These are phyloP conservation scores for Suillus paluster DNA, from an alignment of 768 basidiomycete genomes.

Conservation along the genomic window DNA sequence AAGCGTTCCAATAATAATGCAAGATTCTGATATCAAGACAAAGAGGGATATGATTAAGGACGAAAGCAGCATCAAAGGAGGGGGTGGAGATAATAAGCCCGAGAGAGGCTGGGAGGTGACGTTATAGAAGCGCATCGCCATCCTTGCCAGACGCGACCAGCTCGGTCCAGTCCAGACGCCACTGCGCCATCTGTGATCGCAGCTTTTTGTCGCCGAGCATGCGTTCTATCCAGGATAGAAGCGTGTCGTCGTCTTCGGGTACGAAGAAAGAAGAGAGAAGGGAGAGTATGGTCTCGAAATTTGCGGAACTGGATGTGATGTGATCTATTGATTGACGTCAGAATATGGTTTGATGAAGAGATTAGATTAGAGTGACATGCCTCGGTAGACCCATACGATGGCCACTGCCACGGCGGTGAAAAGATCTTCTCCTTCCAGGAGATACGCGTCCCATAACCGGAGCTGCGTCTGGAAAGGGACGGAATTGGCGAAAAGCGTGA, in stretches of 20 bases:
- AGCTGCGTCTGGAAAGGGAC: constrained; percentile 96
- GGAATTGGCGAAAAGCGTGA: constrained; percentile 94
- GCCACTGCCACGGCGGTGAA: constrained; percentile 86
- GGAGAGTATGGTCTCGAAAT: constrained; percentile 91
- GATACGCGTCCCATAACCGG: constrained; percentile 92
- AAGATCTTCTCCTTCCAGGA: constrained; percentile 88
- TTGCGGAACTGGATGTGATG: constrained; percentile 76
- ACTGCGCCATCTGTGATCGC: constrained; percentile 66
- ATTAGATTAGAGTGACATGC: constrained; percentile 45
- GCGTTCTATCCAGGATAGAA: constrained; percentile 81
- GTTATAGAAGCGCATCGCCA: constrained; percentile 59
- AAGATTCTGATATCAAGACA: constrained; percentile 2
- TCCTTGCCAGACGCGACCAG: constrained; percentile 72
- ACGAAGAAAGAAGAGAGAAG: constrained; percentile 94
- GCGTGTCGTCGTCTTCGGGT: constrained; percentile 83
- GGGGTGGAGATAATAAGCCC: not conserved
- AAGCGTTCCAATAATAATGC: not conserved
- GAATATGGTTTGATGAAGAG: not conserved
- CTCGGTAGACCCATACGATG: constrained; percentile 90
- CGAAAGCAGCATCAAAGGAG: not conserved
- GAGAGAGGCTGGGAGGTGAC: not conserved
- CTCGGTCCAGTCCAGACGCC: constrained; percentile 81
- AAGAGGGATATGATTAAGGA: not conserved
- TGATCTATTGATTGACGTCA: constrained; percentile 58
- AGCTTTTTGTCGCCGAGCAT: constrained; percentile 66